Evolutionary conservation across 2,329 filamentous ascomycete species (phyloP).

Genomic region (Graphilbum fragrans): DNA sequence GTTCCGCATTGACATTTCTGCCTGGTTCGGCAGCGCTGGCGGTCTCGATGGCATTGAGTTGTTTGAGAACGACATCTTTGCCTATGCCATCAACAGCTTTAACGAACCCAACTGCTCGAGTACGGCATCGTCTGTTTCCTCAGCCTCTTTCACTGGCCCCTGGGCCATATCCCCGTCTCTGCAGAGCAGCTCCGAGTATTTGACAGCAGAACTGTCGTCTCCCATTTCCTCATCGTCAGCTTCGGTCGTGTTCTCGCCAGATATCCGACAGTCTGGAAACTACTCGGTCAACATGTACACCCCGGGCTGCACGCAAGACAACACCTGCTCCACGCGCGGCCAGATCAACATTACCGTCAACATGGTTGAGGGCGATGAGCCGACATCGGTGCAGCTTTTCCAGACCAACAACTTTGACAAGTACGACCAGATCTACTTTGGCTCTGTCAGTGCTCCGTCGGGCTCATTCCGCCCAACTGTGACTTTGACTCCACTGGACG

Average conservation of each 20-base stretch:
- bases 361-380: conserved; percentile 31
- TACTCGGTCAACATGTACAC: conserved; percentile 89
- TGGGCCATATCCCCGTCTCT: conserved; percentile 61
- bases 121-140: conserved; percentile 46
- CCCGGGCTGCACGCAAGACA: conserved; percentile 75
- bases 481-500: conserved; percentile 58
- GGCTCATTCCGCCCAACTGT: conserved; percentile 67
- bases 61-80: conserved; percentile 72
- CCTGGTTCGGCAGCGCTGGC: conserved; percentile 76
- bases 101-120: conserved; percentile 77
- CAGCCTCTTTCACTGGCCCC: conserved; percentile 55
- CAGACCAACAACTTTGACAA: conserved; percentile 97
- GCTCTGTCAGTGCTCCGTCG: conserved; percentile 65
- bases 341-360: conserved; percentile 59
- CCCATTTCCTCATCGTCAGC: conserved; percentile 45
- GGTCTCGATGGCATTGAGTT: conserved; percentile 80
- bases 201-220: conserved; percentile 52
- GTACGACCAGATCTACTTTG: conserved; percentile 85
- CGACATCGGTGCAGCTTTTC: conserved; percentile 46
- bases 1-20: conserved; percentile 75
- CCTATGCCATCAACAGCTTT: conserved; percentile 76
- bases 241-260: conserved; percentile 67
- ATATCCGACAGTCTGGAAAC: conserved; percentile 79
- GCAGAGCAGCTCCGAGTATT: conserved; percentile 62
- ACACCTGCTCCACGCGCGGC: conserved; percentile 63